phyloP scores from a whole-genome alignment of 2,329 filamentous ascomycete genomes.

The Orbilia blumenaviensis region DNA sequence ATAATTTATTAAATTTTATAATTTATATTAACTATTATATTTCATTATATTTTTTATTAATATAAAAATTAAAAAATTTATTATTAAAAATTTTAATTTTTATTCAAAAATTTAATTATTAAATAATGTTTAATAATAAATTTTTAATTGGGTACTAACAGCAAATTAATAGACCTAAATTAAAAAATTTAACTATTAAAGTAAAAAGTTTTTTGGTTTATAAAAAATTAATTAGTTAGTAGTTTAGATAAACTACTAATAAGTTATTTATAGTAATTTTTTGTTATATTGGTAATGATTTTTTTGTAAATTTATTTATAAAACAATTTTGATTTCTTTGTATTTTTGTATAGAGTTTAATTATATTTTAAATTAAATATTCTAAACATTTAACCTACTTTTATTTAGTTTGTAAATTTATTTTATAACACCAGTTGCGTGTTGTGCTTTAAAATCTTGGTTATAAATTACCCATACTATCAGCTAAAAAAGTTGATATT shows the following conservation, averaged over 20 bases:
- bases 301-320: slow-evolving; percentile 63
- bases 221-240: neutral
- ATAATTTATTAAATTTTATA: slow-evolving; percentile 60
- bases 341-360: no score
- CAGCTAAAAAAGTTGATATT: no score
- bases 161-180: neutral
- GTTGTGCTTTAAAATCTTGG: no score
- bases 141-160: neutral
- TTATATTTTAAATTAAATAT: no score
- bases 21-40: slow-evolving; percentile 63
- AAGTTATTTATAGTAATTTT: neutral
- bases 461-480: no score
- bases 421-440: no score
- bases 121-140: neutral
- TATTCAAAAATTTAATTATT: slow-evolving; percentile 10
- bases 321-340: no score
- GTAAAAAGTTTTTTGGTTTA: neutral
- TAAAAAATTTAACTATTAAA: neutral
- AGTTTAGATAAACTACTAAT: neutral
- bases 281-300: slow-evolving; percentile 60
- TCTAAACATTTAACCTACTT: no score
- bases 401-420: no score
- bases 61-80: slow-evolving; percentile 63
- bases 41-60: slow-evolving; percentile 64
- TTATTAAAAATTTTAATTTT: slow-evolving; percentile 61